phyloP scores from a whole-genome alignment of 1,284 basidiomycete species.

The Sporisorium reilianum region DNA sequence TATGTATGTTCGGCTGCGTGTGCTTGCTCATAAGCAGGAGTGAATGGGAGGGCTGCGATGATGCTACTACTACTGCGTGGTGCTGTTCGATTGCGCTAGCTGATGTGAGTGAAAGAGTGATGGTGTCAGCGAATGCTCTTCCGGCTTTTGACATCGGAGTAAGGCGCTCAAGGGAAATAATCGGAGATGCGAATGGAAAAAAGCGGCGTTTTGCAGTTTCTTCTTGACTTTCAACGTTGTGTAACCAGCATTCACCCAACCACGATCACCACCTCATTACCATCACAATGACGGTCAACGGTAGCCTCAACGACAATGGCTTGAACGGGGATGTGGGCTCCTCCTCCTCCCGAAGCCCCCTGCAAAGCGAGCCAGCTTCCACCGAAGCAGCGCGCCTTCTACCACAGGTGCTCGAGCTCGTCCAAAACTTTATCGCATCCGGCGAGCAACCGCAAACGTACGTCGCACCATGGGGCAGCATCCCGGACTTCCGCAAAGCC shows the following conservation, averaged over 20 bases:
- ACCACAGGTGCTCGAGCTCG: conserved; percentile 36
- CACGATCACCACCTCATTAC: background rate
- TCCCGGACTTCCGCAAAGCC: conserved; percentile 37
- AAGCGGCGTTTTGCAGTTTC: background rate
- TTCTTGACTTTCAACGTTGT: background rate
- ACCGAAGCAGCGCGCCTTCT: conserved; percentile 46
- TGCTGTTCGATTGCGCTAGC: background rate
- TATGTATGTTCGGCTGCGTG: conserved; percentile 43
- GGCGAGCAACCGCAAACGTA: conserved; percentile 37
- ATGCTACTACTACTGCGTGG: no score
- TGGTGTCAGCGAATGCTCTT: no score
- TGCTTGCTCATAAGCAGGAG: conserved; percentile 26
- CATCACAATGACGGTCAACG: conserved; percentile 14
- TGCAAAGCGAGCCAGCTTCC: conserved; percentile 41
- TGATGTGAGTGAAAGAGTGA: background rate
- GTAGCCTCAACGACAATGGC: background rate
- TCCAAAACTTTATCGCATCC: conserved; percentile 41
- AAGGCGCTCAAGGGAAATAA: no score
- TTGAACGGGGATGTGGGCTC: background rate
- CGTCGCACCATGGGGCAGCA: conserved; percentile 47
- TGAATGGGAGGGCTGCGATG: no score
- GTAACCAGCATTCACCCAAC: background rate
- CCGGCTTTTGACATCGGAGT: no score
- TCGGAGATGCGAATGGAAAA: background rate
- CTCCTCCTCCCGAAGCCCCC: conserved; percentile 34